A percentile compares a stretch with the other conserved stretches of the same genome.
Conservation (phyloP, 805 yeast genomes). For the Teunomyces barrocoloradensis region DNA sequence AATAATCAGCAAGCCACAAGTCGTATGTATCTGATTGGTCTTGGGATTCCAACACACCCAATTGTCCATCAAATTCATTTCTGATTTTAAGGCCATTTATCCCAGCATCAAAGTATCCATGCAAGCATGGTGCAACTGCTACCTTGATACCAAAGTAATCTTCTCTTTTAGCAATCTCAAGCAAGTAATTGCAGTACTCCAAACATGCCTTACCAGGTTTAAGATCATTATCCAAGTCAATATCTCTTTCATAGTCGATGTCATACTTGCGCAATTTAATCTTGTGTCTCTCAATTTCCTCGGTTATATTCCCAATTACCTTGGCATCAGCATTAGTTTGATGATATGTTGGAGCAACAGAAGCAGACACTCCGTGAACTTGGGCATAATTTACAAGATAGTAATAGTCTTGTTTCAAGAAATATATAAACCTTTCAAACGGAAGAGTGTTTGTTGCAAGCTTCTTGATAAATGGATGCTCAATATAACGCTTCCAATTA, state of each 20-base stretch:
- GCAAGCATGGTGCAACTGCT: conserved; percentile 72
- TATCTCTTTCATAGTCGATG: conserved; percentile 34
- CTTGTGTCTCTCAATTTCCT: conserved; percentile 57
- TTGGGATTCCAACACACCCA: conserved; percentile 8
- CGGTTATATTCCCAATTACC: conserved; percentile 49
- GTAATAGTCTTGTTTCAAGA: conserved; percentile 62
- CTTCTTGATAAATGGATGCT: conserved; percentile 59
- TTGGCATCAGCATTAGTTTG: conserved; percentile 50
- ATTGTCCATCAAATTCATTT: conserved; percentile 18
- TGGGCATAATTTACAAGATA: conserved; percentile 68
- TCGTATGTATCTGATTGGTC: conserved; percentile 31
- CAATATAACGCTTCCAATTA: conserved; percentile 56
- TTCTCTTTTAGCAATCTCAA: conserved; percentile 48
- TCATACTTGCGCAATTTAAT: conserved; percentile 45
- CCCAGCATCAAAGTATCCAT: conserved; percentile 68
- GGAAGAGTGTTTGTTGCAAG: conserved; percentile 54
- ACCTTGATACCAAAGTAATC: conserved; percentile 66
- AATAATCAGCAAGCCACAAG: conserved; percentile 64
- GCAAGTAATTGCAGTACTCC: conserved; percentile 60
- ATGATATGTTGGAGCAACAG: conserved; percentile 55
- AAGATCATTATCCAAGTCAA: conserved; percentile 43
- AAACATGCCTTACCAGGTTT: conserved; percentile 55
- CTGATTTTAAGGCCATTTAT: conserved; percentile 24
- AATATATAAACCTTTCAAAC: conserved; percentile 50
- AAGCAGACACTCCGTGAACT: conserved; percentile 61